phyloP scores from a whole-genome alignment of 768 basidiomycete genomes.

The Kwoniella sp. region DNA sequence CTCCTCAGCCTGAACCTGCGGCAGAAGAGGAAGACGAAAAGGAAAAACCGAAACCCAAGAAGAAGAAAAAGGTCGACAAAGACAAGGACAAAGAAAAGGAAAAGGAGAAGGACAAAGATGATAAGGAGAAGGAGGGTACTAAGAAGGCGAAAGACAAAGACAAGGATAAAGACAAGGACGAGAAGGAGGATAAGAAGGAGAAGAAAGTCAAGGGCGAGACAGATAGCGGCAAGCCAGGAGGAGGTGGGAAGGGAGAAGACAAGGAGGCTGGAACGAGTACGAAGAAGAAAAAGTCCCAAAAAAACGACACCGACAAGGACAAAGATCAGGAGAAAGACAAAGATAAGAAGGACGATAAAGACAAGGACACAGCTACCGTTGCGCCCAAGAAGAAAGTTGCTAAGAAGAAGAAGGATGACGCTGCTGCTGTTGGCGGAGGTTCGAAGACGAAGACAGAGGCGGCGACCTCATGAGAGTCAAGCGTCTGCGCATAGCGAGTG shows the following conservation, averaged over 20 bases:
- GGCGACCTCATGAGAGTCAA: too few species aligned
- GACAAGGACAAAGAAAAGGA: conserved; percentile 14
- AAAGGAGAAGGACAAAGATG: conserved; percentile 6
- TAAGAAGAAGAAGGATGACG: conserved; percentile 5
- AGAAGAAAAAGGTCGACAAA: conserved; percentile 29
- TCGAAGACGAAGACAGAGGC: not conserved
- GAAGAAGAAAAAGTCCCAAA: conserved; percentile 1
- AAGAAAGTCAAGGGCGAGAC: conserved; percentile 4
- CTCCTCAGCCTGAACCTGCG: conserved; percentile 1
- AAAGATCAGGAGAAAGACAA: not conserved
- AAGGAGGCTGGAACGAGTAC: not conserved
- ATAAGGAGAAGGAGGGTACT: conserved; percentile 1
- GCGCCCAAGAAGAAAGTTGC: conserved; percentile 2
- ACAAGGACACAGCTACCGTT: not conserved
- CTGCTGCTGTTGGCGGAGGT: not conserved
- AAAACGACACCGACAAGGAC: not conserved
- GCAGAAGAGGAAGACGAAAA: conserved; percentile 28
- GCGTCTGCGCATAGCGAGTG: too few species aligned
- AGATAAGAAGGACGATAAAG: not conserved
- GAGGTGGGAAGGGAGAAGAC: not conserved
- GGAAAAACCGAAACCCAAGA: conserved; percentile 44
- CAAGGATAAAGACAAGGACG: conserved; percentile 12
- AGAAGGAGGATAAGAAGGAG: conserved; percentile 12
- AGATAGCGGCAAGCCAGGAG: not conserved
- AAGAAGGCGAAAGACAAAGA: not conserved